Conservation (phyloP, 2,329 filamentous ascomycete species). For the Domatiomyces globalis region DNA sequence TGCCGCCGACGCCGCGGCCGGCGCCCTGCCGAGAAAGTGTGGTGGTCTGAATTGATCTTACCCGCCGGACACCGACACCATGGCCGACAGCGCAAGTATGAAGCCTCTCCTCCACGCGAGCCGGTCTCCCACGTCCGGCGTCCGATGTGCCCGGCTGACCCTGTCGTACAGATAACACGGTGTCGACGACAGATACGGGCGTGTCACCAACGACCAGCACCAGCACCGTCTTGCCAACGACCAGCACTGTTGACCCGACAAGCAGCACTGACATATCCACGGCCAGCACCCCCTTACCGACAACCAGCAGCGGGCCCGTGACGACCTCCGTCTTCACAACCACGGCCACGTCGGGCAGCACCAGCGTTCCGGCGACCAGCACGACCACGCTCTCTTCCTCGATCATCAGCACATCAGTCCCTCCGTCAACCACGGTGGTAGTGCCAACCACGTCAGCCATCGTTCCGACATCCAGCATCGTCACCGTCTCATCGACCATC, state of each 20-base stretch:
- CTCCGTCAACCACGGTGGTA: constrained; percentile 12
- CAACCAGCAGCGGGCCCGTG: constrained; percentile 11
- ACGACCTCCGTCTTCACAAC: constrained; percentile 10
- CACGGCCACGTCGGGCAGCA: neutral
- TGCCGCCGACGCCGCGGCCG: neutral
- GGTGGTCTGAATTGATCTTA: neutral
- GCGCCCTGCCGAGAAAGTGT: neutral
- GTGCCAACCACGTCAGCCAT: constrained; percentile 6
- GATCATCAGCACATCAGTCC: constrained; percentile 15
- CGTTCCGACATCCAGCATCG: constrained; percentile 13
- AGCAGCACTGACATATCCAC: constrained; percentile 16
- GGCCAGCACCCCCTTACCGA: constrained; percentile 9
- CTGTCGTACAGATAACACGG: neutral
- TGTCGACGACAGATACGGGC: neutral
- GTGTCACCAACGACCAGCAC: neutral
- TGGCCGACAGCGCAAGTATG: neutral
- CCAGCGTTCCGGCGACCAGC: constrained; percentile 6
- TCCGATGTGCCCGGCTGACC: neutral
- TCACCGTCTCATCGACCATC: constrained; percentile 13
- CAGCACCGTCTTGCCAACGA: constrained; percentile 1
- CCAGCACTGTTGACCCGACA: constrained; percentile 5
- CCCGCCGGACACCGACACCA: neutral
- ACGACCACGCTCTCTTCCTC: constrained; percentile 14
- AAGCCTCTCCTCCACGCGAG: neutral
- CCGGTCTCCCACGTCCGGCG: too few species aligned